A percentile compares a stretch with the other conserved stretches of the same genome.
phyloP scores from a whole-genome alignment of 2,329 filamentous ascomycete genomes.

The Knufia petricola region DNA sequence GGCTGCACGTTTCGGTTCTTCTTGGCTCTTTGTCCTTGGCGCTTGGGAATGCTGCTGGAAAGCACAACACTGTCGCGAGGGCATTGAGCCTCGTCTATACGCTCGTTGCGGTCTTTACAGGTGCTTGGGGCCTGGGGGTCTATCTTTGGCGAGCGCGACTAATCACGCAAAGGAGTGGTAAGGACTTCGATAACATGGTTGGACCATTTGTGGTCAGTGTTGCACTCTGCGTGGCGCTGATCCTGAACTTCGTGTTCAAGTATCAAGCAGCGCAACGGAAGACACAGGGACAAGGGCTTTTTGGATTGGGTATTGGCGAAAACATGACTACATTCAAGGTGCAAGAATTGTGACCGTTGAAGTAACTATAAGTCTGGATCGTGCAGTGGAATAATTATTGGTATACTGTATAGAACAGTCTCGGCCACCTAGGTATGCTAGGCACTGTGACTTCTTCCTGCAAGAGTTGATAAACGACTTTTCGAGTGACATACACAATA shows the following conservation, averaged over 20 bases:
- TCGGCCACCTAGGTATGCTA: too few species aligned
- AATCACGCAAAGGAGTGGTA: conserved; percentile 77
- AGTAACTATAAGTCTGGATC: too few species aligned
- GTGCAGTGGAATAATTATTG: too few species aligned
- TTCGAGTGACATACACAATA: too few species aligned
- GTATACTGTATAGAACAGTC: too few species aligned
- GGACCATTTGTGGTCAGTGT: conserved; percentile 77
- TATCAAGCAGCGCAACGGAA: conserved; percentile 14
- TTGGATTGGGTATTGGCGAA: conserved; percentile 4
- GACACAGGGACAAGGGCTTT: conserved; percentile 2
- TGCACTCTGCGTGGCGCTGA: conserved; percentile 66
- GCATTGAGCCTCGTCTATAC: conserved; percentile 77
- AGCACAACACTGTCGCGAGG: conserved; percentile 62
- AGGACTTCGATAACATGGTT: conserved; percentile 81
- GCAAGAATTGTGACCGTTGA: conserved; percentile 10
- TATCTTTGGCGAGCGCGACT: conserved; percentile 65
- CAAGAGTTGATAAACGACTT: too few species aligned
- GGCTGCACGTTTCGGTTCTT: conserved; percentile 89
- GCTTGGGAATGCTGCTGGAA: conserved; percentile 78
- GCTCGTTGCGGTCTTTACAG: conserved; percentile 69
- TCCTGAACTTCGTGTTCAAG: conserved; percentile 84
- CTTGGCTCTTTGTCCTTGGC: conserved; percentile 75
- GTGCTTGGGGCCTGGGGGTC: conserved; percentile 78
- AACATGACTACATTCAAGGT: conserved; percentile 1
- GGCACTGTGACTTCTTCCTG: too few species aligned